Base-by-base conservation (phyloP, 257 asterid genomes). In the Forsythia viridissima region DNA sequence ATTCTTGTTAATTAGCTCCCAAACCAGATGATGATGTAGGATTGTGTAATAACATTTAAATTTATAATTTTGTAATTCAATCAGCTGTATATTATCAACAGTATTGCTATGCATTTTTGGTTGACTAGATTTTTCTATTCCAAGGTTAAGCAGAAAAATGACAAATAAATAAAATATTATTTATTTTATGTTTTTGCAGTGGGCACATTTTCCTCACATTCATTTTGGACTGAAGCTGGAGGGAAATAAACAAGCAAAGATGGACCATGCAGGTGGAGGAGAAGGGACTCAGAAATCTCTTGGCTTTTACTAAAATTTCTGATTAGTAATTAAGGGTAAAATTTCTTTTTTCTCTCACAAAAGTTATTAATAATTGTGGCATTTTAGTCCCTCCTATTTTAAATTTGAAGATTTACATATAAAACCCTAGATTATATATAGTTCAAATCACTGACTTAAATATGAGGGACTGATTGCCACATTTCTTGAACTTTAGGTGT, bases 161-260 rank as follows among this genome's bases (percentile, higher is more conserved):
- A n/a, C 5, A 70, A 70, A 16, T 39, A 18, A 30, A 40, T 7
- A 70, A 7, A 70, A 40, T 0, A 41, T 38, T 15, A 52, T 55
- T 70, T 66, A 8, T 16, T 77, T 12, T 34, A 30, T 52, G 3
- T 0, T n/a, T 68, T 80, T 78, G 88, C 94, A 94, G 98, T 94
- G 98, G 98, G 98, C 98, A 88, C 97, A 94, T 91, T 88, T 91
- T 81, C 98, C 98, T 79, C 96, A 92, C 73, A 94, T 94, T 69
- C 96, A 94, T 80, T 94, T 87, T 86, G 97, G 97, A 85, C 88
- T 87, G 51, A 93, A 90, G 81, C 75, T 87, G 91, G 98, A 93
- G 3, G 76, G 87, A 86, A 92, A 84, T 89, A 92, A 90, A 74
- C 93, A 89, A 84, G 86, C 93, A 71, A 87, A 90, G 81, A 70